Evolutionary conservation across 140 eudicot species (phyloP).

Genomic region (Senecio squalidus): DNA sequence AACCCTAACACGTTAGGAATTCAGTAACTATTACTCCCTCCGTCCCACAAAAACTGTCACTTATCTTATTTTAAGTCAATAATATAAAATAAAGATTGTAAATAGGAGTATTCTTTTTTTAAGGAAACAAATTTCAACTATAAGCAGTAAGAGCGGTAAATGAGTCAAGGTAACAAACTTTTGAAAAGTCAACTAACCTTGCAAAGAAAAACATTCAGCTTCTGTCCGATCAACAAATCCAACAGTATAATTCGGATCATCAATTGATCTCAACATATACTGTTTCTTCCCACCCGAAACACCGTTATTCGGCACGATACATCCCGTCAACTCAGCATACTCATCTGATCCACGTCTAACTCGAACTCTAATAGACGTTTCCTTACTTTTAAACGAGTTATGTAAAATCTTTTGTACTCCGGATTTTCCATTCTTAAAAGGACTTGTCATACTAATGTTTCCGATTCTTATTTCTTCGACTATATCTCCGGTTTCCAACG

Average conservation of each 20-base stretch:
- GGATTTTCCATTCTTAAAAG: slow-evolving; percentile 61
- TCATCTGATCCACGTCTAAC: slow-evolving; percentile 65
- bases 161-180: slow-evolving; percentile 26
- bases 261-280: slow-evolving; percentile 73
- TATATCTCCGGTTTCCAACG: slow-evolving; percentile 78
- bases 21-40: no score
- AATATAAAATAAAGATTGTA: background rate
- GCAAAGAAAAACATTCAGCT: slow-evolving; percentile 57
- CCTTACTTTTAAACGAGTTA: slow-evolving; percentile 47
- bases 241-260: slow-evolving; percentile 90
- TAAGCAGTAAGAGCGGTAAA: background rate
- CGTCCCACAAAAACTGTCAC: no score
- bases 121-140: background rate
- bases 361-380: slow-evolving; percentile 62
- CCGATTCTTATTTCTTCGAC: slow-evolving; percentile 71
- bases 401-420: slow-evolving; percentile 69
- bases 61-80: no score
- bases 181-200: slow-evolving; percentile 45
- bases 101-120: background rate
- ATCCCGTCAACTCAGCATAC: slow-evolving; percentile 60
- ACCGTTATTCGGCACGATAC: slow-evolving; percentile 71
- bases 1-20: no score
- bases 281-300: slow-evolving; percentile 42
- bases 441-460: slow-evolving; percentile 38
- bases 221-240: slow-evolving; percentile 91